Conservation (phyloP, 2,329 filamentous ascomycete genomes). For the Tothia fuscella region DNA sequence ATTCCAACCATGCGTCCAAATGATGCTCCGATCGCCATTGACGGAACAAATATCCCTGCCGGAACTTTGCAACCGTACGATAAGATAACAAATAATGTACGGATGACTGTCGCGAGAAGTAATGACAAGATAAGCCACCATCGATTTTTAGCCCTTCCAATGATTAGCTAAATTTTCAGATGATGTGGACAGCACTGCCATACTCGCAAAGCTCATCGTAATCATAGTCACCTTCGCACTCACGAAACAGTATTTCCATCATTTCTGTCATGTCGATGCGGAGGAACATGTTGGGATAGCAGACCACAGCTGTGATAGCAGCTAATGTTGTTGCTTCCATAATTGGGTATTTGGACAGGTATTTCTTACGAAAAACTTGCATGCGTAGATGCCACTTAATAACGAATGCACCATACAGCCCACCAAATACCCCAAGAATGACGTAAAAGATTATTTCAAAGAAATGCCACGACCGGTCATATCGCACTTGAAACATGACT, state of each 20-base stretch:
- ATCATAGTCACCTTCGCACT: slow-evolving; percentile 80
- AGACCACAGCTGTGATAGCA: slow-evolving; percentile 75
- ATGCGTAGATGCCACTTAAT: slow-evolving; percentile 94
- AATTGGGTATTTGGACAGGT: slow-evolving; percentile 71
- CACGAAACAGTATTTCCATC: slow-evolving; percentile 94
- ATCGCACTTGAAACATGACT: slow-evolving; percentile 97
- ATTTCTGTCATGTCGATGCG: slow-evolving; percentile 98
- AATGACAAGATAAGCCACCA: slow-evolving; percentile 71
- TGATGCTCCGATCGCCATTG: slow-evolving; percentile 91
- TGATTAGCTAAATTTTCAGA: slow-evolving; percentile 9
- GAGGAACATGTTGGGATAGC: slow-evolving; percentile 91
- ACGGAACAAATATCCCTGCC: slow-evolving; percentile 94
- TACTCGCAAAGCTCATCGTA: slow-evolving; percentile 90
- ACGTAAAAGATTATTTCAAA: slow-evolving; percentile 93
- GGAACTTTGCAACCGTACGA: slow-evolving; percentile 98
- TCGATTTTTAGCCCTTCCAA: slow-evolving; percentile 54
- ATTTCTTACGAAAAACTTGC: slow-evolving; percentile 89
- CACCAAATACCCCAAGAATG: slow-evolving; percentile 82
- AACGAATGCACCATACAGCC: slow-evolving; percentile 88
- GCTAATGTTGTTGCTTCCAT: slow-evolving; percentile 79
- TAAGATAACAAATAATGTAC: slow-evolving; percentile 78
- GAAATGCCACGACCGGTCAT: slow-evolving; percentile 95
- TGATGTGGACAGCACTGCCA: slow-evolving; percentile 27
- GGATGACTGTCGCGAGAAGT: slow-evolving; percentile 64
- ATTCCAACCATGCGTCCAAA: slow-evolving; percentile 94